A percentile compares a stretch with the other conserved stretches of the same genome.
These are phyloP conservation scores for Vaccinium macrocarpon DNA, from an alignment of 148 eudicot genomes.

Conservation along the genomic window DNA sequence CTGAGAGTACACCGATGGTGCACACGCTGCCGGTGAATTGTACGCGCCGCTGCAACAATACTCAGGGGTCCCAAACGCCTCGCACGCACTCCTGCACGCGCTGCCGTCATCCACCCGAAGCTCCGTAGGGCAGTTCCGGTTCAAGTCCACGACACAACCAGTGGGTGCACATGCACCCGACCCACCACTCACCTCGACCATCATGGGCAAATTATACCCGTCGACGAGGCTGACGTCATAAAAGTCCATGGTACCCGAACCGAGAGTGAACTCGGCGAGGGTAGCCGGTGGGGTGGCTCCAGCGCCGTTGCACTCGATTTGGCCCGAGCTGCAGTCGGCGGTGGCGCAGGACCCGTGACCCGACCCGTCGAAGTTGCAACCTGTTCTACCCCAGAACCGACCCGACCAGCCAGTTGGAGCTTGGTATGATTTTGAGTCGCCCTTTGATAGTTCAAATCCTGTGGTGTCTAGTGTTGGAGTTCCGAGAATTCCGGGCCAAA, in stretches of 20 bases:
- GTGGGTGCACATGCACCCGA: conserved; percentile 61
- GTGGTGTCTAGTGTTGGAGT: conserved; percentile 52
- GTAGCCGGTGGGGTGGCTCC: conserved; percentile 74
- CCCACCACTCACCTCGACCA: conserved; percentile 57
- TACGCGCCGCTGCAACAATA: conserved; percentile 72
- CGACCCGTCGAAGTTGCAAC: conserved; percentile 60
- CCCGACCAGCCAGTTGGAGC: conserved; percentile 91
- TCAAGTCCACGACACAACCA: conserved; percentile 62
- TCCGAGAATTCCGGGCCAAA: conserved; percentile 75
- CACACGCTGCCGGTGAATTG: conserved; percentile 53
- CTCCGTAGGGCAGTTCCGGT: conserved; percentile 61
- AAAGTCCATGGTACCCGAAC: conserved; percentile 59
- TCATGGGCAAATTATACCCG: conserved; percentile 72
- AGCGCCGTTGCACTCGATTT: conserved; percentile 54
- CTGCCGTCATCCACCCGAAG: conserved; percentile 48
- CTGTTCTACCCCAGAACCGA: conserved; percentile 81
- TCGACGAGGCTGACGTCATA: conserved; percentile 90
- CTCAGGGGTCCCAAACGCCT: conserved; percentile 60
- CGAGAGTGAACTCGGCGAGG: conserved; percentile 79
- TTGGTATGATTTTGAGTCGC: conserved; percentile 42
- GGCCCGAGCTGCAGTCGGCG: conserved; percentile 69
- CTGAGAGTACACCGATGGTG: conserved; percentile 60
- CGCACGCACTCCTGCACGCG: conserved; percentile 83
- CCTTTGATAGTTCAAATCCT: conserved; percentile 61
- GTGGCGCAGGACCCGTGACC: conserved; percentile 67